Percentiles rank a stretch among this genome's conserved stretches.
Evolutionary conservation across 2,329 filamentous ascomycete genomes (phyloP).

Genomic region (Didymella keratinophila): DNA sequence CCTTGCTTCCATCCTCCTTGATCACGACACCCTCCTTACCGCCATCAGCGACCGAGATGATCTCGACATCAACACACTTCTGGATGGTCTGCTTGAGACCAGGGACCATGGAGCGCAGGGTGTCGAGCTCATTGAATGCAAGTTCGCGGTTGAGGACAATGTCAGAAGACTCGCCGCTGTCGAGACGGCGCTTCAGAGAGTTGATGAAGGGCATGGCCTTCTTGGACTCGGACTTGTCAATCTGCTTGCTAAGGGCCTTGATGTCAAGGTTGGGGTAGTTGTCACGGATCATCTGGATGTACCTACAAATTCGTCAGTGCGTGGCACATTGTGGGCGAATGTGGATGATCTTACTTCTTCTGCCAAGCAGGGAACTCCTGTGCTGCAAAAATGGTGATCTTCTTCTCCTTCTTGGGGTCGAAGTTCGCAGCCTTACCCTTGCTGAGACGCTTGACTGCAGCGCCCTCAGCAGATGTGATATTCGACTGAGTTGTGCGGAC

Average conservation of each 20-base stretch:
- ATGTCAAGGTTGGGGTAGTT: constrained; percentile 68
- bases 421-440: constrained; percentile 89
- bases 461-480: constrained; percentile 85
- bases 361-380: constrained; percentile 89
- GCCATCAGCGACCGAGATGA: constrained; percentile 75
- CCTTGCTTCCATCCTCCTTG: constrained; percentile 60
- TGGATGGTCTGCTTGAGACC: constrained; percentile 79
- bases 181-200: constrained; percentile 80
- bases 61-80: constrained; percentile 71
- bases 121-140: constrained; percentile 82
- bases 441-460: constrained; percentile 84
- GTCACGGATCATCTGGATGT: constrained; percentile 44
- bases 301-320: constrained; percentile 26
- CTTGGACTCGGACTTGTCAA: constrained; percentile 92
- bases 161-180: constrained; percentile 69
- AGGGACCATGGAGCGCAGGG: constrained; percentile 78
- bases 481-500: constrained; percentile 76
- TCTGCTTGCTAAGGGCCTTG: constrained; percentile 78
- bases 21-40: constrained; percentile 69
- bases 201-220: constrained; percentile 98
- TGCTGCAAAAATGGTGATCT: constrained; percentile 84
- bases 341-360: constrained; percentile 74
- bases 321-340: background rate
- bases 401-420: constrained; percentile 91
- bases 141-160: constrained; percentile 84